A percentile compares a stretch with the other conserved stretches of the same genome.
These are phyloP conservation scores for Fusarium piperis DNA, from an alignment of 2,329 filamentous ascomycete species.

Conservation along the genomic window DNA sequence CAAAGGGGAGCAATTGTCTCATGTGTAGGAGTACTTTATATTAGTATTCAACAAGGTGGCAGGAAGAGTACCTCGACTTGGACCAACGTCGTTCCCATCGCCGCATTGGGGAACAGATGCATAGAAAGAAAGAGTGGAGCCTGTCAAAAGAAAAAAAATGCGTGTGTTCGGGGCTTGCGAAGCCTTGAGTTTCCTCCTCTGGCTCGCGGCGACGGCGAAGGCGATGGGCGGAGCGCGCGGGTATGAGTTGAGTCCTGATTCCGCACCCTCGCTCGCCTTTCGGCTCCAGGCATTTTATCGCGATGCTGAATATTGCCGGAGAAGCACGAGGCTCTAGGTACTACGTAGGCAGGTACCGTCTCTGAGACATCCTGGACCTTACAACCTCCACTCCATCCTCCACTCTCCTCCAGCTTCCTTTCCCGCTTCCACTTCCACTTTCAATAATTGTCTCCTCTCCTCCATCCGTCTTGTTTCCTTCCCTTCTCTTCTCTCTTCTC, in stretches of 20 bases:
- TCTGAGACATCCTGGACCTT: conserved; percentile 15
- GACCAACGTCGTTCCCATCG: neutral
- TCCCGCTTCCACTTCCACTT: conserved; percentile 1
- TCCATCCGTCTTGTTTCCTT: neutral
- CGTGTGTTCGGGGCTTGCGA: neutral
- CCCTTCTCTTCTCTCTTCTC: conserved; percentile 8
- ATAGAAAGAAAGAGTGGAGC: neutral
- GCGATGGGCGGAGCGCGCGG: neutral
- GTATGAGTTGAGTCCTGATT: neutral
- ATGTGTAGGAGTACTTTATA: neutral
- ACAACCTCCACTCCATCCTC: conserved; percentile 22
- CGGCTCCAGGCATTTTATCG: neutral
- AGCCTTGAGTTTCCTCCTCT: neutral
- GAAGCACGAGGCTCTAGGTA: neutral
- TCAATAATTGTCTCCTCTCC: conserved; percentile 9
- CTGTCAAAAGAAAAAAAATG: neutral
- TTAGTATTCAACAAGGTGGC: neutral
- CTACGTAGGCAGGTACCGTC: neutral
- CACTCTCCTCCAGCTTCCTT: conserved; percentile 18
- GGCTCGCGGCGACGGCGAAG: conserved; percentile 20
- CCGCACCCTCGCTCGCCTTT: neutral
- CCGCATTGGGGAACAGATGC: neutral
- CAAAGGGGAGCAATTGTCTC: neutral
- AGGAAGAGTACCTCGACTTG: neutral
- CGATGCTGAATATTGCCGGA: neutral